Evolutionary conservation across 2,329 filamentous ascomycete species (phyloP), one percentile per base, ranked within the genome.

Genomic region (Diplodia corticola): DNA sequence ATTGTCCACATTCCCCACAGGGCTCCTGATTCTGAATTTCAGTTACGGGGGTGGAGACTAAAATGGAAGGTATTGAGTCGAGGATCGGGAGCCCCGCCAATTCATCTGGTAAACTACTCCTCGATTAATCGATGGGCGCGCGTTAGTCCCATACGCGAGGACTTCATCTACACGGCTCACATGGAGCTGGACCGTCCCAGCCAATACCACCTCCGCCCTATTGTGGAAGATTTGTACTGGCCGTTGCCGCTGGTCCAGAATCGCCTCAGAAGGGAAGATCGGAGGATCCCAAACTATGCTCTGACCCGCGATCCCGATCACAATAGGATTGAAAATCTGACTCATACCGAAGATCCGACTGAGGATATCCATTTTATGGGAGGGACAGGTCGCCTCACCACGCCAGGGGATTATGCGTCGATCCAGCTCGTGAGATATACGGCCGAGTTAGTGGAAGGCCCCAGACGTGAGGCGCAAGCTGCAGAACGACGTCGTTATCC

Each of bases 1-100:
- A 12, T 57, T 13, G 53, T 57, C 22, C 53, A 57, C 13, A 57
- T 57, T 44, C 53, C 53, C 13, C 35, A 57, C 51, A n/a, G n/a
- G n/a, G n/a, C n/a, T n/a, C n/a, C n/a, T n/a, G n/a, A n/a, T n/a
- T n/a, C n/a, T n/a, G n/a, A n/a, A n/a, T n/a, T n/a, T n/a, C n/a
- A n/a, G n/a, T n/a, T n/a, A n/a, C n/a, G n/a, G 20, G 26, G 30
- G n/a, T 9, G 7, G 28, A 9, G 4, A 17, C 13, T 30, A 24
- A 24, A 24, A n/a, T 33, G 53, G 53, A 57, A 26, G n/a, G 53
- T 57, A 7, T 20, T 57, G 2, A 57, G 53, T 22, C 53, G 53
- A 15, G 53, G 53, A 17, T n/a, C 26, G 3, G 13, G 28, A 12
- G 7, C n/a, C 33, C 28, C 13, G 10, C 20, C 40, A 13, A 40